Base-by-base conservation (phyloP, 495 filamentous ascomycete species). In the Trichoderma erinaceum region DNA sequence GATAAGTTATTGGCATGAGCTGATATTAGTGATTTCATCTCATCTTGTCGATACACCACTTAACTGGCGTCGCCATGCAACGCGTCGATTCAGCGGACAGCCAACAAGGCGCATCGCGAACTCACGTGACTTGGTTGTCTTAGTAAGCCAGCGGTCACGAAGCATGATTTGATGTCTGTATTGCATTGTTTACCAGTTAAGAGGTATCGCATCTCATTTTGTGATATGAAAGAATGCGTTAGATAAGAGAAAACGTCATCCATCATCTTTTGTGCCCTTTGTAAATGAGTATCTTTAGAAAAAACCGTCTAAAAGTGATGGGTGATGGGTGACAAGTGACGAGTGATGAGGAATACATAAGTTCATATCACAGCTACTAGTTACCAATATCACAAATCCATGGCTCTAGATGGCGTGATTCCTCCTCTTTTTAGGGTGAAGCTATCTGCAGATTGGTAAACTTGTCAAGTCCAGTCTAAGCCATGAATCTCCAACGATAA, bases 41-140 rank as follows among this genome's bases (percentile, higher is more conserved):
- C 3, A 50, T 29, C n/a, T 13, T 66, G 11, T n/a, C n/a, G 35
- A 7, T 8, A 2, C 35, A 21, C 15, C 16, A 43, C 6, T 18
- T 25, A n/a, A 21, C 25, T 32, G 43, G 11, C 41, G n/a, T 44
- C 23, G 43, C 25, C 15, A 38, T 41, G n/a, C 23, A 25, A 46
- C 41, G 64, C 41, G 41, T 65, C 35, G 64, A 13, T 38, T 6
- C 5, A 38, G 35, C 7, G 35, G 11, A 10, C 41, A 65, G 2
- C 41, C 38, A 65, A 6, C 18, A 46, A 23, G 41, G 23, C 11
- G 27, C 41, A 66, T 66, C 65, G 43, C 65, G 65, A 66, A 66
- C 41, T 66, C 65, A 66, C 8, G 65, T 66, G 65, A 66, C 21
- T 41, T 21, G 12, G 12, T 16, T 16, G 2, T 12, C 63, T 44